These are phyloP conservation scores for Avicennia marina DNA, from an alignment of 257 asterid species.

Conservation along the genomic window DNA sequence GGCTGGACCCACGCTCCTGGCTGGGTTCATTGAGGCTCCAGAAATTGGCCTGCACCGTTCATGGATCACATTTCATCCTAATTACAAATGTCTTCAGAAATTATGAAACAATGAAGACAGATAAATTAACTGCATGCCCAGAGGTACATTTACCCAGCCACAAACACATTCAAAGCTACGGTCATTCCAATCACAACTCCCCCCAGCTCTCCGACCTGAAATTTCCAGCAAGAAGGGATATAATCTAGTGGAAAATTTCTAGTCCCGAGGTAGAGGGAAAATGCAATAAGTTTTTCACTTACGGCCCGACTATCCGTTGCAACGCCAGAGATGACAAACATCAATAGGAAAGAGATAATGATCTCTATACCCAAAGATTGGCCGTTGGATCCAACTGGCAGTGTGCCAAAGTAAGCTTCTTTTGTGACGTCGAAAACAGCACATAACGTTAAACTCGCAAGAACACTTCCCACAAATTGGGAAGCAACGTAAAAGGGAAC, in stretches of 20 bases:
- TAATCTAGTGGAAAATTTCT: neutral
- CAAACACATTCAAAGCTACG: slow-evolving; percentile 57
- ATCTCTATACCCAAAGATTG: slow-evolving; percentile 74
- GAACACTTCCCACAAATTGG: slow-evolving; percentile 55
- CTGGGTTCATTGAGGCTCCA: slow-evolving; percentile 95
- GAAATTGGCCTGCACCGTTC: slow-evolving; percentile 58
- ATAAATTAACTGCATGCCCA: no score
- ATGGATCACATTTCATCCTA: neutral
- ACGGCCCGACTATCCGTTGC: slow-evolving; percentile 64
- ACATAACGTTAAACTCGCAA: slow-evolving; percentile 55
- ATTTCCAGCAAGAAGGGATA: neutral
- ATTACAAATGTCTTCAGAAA: neutral
- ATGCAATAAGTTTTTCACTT: neutral
- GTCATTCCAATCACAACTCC: slow-evolving; percentile 81
- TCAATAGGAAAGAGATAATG: slow-evolving; percentile 61
- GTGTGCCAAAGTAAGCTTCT: slow-evolving; percentile 61
- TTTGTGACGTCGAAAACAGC: slow-evolving; percentile 42
- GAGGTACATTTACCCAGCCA: slow-evolving; percentile 52
- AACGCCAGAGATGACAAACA: slow-evolving; percentile 62
- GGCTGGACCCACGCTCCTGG: slow-evolving; percentile 88
- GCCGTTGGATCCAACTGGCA: slow-evolving; percentile 48
- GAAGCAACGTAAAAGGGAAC: slow-evolving; percentile 51
- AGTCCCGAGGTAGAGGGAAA: neutral
- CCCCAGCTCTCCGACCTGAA: slow-evolving; percentile 41
- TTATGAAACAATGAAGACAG: neutral